Percentiles rank a stretch among this genome's conserved stretches.
phyloP scores from a whole-genome alignment of 352 stramenopile genomes.

The Pythium oligandrum region DNA sequence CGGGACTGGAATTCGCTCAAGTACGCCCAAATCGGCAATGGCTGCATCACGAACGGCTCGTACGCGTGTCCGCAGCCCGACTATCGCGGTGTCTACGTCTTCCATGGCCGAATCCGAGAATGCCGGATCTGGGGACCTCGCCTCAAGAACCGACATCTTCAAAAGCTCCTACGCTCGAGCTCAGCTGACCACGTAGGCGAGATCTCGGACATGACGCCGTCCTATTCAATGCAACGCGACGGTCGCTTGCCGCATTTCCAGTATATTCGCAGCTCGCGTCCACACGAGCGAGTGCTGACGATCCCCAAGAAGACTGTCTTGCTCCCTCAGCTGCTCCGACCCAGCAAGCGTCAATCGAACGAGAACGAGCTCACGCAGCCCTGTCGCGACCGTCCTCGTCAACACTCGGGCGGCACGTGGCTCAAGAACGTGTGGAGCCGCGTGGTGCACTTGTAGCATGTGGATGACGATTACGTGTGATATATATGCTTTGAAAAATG shows the following conservation, averaged over 20 bases:
- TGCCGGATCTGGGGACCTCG: conserved; percentile 19
- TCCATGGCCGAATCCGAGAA: conserved; percentile 37
- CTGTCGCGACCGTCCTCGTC: too few species aligned
- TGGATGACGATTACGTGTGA: too few species aligned
- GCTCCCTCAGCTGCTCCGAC: neutral
- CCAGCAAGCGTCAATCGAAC: too few species aligned
- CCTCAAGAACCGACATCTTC: conserved; percentile 13
- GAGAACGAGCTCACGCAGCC: too few species aligned
- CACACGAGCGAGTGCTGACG: neutral
- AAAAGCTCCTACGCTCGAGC: conserved; percentile 6
- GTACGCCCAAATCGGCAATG: conserved; percentile 36
- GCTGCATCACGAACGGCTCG: conserved; percentile 23
- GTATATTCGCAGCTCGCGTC: conserved; percentile 11
- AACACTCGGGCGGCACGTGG: too few species aligned
- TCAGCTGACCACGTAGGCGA: neutral
- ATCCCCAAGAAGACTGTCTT: neutral
- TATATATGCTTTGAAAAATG: too few species aligned
- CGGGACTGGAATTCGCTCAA: conserved; percentile 31
- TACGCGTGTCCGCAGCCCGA: conserved; percentile 19
- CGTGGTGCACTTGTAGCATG: too few species aligned
- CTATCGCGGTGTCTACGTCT: conserved; percentile 38
- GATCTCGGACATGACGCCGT: conserved; percentile 4
- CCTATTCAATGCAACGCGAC: conserved; percentile 15
- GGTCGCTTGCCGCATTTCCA: conserved; percentile 12
- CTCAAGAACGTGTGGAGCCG: too few species aligned